phyloP scores from a whole-genome alignment of 768 basidiomycete species.

The Suillus lakei region DNA sequence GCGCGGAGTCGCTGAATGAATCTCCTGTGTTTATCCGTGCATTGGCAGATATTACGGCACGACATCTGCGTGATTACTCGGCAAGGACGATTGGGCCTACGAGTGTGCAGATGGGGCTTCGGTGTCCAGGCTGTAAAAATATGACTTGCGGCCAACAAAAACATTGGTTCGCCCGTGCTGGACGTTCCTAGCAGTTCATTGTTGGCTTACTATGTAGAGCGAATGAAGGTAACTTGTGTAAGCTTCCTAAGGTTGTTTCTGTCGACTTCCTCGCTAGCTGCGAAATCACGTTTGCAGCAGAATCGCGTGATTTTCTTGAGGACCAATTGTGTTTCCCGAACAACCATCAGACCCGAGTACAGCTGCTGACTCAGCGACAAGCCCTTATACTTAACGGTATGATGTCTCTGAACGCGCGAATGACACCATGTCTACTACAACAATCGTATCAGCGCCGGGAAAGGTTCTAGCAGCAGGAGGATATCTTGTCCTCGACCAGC shows the following conservation, averaged over 20 bases:
- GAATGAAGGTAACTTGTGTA: not conserved
- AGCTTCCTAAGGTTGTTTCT: not conserved
- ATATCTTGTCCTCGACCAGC: constrained; percentile 92
- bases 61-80: constrained; percentile 72
- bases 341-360: constrained; percentile 2
- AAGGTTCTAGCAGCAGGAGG: constrained; percentile 96
- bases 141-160: constrained; percentile 87
- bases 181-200: constrained; percentile 40
- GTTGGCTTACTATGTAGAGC: constrained; percentile 3
- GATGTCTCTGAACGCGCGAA: not conserved
- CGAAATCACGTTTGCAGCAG: not conserved
- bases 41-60: constrained; percentile 86
- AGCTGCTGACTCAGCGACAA: constrained; percentile 32
- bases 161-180: constrained; percentile 85
- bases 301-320: not conserved
- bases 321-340: not conserved
- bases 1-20: constrained; percentile 91
- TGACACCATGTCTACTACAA: constrained; percentile 50
- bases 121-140: constrained; percentile 95
- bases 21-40: constrained; percentile 96
- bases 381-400: constrained; percentile 3
- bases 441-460: constrained; percentile 88
- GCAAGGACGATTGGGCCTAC: constrained; percentile 62
- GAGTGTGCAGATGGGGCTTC: constrained; percentile 79
- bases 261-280: not conserved